A percentile compares a stretch with the other conserved stretches of the same genome.
These are phyloP conservation scores for Centaurea solstitialis DNA, from an alignment of 129 eudicot genomes.

Conservation along the genomic window DNA sequence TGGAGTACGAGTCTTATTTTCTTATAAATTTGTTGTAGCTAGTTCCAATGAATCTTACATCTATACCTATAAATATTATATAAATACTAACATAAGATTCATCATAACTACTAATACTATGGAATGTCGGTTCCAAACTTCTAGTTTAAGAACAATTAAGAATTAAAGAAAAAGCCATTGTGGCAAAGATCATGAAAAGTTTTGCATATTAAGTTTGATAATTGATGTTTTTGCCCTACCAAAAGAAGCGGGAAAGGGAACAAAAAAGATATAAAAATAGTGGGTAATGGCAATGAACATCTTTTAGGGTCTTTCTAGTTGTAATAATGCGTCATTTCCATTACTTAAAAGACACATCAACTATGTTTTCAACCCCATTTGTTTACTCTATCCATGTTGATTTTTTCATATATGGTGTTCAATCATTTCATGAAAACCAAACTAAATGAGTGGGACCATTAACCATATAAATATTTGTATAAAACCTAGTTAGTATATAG, in stretches of 20 bases:
- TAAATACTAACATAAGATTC: background rate
- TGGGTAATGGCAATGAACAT: constrained; percentile 16
- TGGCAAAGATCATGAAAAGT: background rate
- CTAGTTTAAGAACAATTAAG: background rate
- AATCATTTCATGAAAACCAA: constrained; percentile 9
- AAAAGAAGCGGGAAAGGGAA: constrained; percentile 4
- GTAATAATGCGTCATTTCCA: constrained; percentile 20
- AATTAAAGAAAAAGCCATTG: background rate
- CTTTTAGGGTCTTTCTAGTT: constrained; percentile 10
- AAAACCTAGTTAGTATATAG: background rate
- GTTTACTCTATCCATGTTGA: constrained; percentile 10
- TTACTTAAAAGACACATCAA: constrained; percentile 32
- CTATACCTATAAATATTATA: background rate
- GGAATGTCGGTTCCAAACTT: background rate
- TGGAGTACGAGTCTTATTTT: background rate
- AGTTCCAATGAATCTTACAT: background rate
- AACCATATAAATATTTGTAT: background rate
- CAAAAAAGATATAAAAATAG: constrained; percentile 2
- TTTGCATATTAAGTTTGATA: background rate
- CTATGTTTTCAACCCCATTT: constrained; percentile 15
- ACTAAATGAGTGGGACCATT: constrained; percentile 9
- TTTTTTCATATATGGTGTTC: background rate
- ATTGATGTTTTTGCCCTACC: constrained; percentile 16
- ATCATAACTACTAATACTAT: background rate
- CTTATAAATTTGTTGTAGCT: background rate